Base-by-base conservation (phyloP, 1,139 yeast species). In the Suhomyces wounanorum region DNA sequence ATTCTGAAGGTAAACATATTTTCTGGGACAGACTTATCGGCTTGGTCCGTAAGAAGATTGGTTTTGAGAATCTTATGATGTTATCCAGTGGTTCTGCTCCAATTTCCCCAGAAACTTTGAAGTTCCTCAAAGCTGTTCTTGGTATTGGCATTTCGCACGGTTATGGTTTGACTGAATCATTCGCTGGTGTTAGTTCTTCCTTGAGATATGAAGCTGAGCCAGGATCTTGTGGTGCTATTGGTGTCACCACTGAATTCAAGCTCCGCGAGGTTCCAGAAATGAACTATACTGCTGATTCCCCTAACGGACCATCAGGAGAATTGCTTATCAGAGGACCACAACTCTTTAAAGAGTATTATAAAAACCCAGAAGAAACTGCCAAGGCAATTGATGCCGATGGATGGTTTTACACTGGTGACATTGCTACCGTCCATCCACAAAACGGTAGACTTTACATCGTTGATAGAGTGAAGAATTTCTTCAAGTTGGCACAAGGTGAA, bases 401-500 rank as follows among this genome's bases (percentile, higher is more conserved):
- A 16, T 87, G 91, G 89, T 87, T 86, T 68, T 73, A 77, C 43
- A 86, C 94, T 16, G 95, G 95, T 46, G 95, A 87, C 67, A 81
- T 87, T 57, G 92, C 87, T 11, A 69, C 67, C 54, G 69, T 87
- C 53, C 65, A 66, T 33, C 82, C 78, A 48, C 60, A 61, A 9
- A 70, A 72, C 37, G 56, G 59, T 8, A 76, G 88, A 52, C 63
- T 87, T 21, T 71, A 62, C 55, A 84, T 87, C 50, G 78, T 87
- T 59, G 95, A 87, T 64, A 77, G 95, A 55, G 91, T 87, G 44
- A 87, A 87, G 73, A 87, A 87, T 67, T 87, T 87, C 70, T 87
- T 87, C 77, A 87, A 87, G 67, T 75, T 87, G 59, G 81, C 92
- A 1, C 95, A 87, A 67, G 95, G 95, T 53, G 95, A 87, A 66